These are phyloP conservation scores for Lonicera japonica DNA, from an alignment of 129 eudicot species.

Conservation along the genomic window DNA sequence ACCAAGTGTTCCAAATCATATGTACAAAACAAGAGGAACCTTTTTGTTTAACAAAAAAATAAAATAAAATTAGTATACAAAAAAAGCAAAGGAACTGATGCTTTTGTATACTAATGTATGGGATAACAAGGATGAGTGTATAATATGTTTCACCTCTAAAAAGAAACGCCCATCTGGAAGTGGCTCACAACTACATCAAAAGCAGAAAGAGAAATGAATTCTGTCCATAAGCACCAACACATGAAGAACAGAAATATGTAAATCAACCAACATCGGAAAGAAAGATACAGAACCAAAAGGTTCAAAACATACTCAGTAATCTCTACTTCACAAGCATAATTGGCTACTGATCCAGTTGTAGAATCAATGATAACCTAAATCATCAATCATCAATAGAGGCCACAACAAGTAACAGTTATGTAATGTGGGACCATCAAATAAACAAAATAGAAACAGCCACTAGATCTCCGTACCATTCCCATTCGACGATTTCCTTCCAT, in stretches of 20 bases:
- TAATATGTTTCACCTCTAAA: conserved; percentile 54
- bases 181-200: conserved; percentile 86
- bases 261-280: neutral
- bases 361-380: conserved; percentile 71
- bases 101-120: neutral
- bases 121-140: neutral
- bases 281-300: neutral
- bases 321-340: conserved; percentile 94
- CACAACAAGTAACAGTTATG: conserved; percentile 17
- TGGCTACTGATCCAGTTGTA: conserved; percentile 72
- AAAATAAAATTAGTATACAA: too few species aligned
- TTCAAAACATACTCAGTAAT: conserved; percentile 65
- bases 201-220: conserved; percentile 5
- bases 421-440: conserved; percentile 8
- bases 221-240: neutral
- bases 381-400: conserved; percentile 18
- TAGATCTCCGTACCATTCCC: conserved; percentile 92
- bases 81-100: neutral
- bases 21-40: too few species aligned
- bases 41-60: too few species aligned
- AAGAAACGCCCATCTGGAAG: conserved; percentile 96
- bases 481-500: conserved; percentile 99
- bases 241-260: neutral
- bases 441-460: neutral
- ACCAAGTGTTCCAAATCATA: too few species aligned